These are phyloP conservation scores for Taiwanofungus camphoratus DNA, from an alignment of 1,284 basidiomycete genomes.

Conservation along the genomic window DNA sequence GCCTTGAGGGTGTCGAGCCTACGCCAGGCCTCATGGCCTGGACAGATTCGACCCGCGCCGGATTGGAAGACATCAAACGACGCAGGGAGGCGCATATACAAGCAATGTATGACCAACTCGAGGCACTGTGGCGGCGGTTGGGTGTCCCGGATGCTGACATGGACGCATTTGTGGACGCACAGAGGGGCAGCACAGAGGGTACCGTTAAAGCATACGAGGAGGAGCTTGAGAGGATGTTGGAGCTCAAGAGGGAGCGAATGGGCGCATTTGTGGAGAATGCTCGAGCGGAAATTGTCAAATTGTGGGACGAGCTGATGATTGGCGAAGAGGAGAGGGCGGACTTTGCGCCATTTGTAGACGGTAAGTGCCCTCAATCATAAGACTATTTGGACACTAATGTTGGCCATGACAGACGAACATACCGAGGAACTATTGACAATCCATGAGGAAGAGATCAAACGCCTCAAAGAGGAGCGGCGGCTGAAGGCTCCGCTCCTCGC, in stretches of 20 bases:
- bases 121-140: slow-evolving; percentile 74
- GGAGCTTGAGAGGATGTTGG: slow-evolving; percentile 87
- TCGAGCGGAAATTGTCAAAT: slow-evolving; percentile 70
- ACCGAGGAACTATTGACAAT: slow-evolving; percentile 84
- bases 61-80: slow-evolving; percentile 66
- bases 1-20: slow-evolving; percentile 58
- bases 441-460: slow-evolving; percentile 85
- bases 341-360: slow-evolving; percentile 77
- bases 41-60: slow-evolving; percentile 49
- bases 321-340: slow-evolving; percentile 79
- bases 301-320: slow-evolving; percentile 88
- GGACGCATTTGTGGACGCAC: slow-evolving; percentile 76
- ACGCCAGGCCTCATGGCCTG: slow-evolving; percentile 58
- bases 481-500: slow-evolving; percentile 75
- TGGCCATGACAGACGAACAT: slow-evolving; percentile 66
- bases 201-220: slow-evolving; percentile 78
- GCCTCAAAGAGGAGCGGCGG: slow-evolving; percentile 76
- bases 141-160: slow-evolving; percentile 69
- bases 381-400: too few species aligned
- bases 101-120: slow-evolving; percentile 81
- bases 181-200: slow-evolving; percentile 73
- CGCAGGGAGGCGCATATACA: slow-evolving; percentile 75
- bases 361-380: slow-evolving; percentile 49
- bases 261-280: slow-evolving; percentile 81
- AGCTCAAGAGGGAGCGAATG: slow-evolving; percentile 86